These are phyloP conservation scores for Aspergillus unguis DNA, from an alignment of 2,329 filamentous ascomycete genomes.

Conservation along the genomic window DNA sequence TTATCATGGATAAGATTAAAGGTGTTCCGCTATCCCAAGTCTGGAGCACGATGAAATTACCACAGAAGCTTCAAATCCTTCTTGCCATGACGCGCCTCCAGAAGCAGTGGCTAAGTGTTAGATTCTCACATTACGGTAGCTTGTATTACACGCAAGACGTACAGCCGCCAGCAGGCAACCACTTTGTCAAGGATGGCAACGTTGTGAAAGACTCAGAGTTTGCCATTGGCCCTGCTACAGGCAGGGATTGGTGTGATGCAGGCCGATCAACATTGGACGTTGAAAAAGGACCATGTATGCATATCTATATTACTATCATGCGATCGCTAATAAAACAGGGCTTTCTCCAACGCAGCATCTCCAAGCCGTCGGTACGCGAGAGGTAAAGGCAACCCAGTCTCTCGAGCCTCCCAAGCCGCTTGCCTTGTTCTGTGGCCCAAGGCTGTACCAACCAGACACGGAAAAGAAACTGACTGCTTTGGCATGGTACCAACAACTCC, in stretches of 20 bases:
- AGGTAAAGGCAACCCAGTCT: constrained; percentile 22
- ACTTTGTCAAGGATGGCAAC: constrained; percentile 24
- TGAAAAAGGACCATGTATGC: constrained; percentile 29
- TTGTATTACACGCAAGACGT: constrained; percentile 26
- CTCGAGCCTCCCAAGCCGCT: constrained; percentile 23
- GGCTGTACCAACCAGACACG: constrained; percentile 26
- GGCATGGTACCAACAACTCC: constrained; percentile 22
- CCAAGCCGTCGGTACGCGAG: constrained; percentile 24
- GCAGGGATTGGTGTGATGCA: constrained; percentile 27
- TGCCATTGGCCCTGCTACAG: constrained; percentile 26
- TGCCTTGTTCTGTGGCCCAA: constrained; percentile 29
- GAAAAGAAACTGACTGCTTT: constrained; percentile 26
- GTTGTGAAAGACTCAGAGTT: constrained; percentile 21
- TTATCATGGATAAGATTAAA: constrained; percentile 24
- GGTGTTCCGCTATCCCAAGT: constrained; percentile 25
- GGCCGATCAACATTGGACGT: constrained; percentile 24
- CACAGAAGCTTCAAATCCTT: constrained; percentile 25
- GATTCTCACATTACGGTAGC: constrained; percentile 29
- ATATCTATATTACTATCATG: constrained; percentile 7
- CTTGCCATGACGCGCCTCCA: constrained; percentile 26
- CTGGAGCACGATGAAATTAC: constrained; percentile 23
- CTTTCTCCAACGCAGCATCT: constrained; percentile 23
- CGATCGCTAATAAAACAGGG: constrained; percentile 23
- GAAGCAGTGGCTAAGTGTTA: constrained; percentile 27
- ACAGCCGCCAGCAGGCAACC: constrained; percentile 16